phyloP scores from a whole-genome alignment of 345 rosid genomes.

The Bruguiera gymnorhiza region DNA sequence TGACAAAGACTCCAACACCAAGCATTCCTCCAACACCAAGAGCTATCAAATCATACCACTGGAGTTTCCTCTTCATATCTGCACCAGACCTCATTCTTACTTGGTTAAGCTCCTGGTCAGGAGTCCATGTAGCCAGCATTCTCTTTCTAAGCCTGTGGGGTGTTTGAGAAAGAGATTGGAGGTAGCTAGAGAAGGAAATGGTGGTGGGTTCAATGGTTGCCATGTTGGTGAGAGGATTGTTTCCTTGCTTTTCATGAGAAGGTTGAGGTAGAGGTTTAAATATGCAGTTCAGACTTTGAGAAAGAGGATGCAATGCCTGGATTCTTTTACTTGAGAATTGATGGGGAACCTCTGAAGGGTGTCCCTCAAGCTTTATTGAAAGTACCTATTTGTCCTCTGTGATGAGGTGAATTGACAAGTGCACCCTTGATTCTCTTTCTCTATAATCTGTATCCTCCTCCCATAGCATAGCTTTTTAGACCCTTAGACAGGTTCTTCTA shows the following conservation, averaged over 20 bases:
- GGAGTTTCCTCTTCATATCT: conserved; percentile 87
- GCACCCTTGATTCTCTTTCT: conserved; percentile 5
- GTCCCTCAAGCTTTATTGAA: conserved; percentile 22
- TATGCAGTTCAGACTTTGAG: conserved; percentile 33
- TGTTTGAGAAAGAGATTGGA: conserved; percentile 70
- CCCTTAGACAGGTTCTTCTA: conserved; percentile 30
- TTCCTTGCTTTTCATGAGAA: conserved; percentile 30
- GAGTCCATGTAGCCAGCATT: conserved; percentile 94
- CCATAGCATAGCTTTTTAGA: conserved; percentile 27
- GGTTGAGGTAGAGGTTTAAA: conserved; percentile 26
- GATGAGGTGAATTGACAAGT: conserved; percentile 12
- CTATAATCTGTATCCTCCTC: background rate
- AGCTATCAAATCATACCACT: conserved; percentile 79
- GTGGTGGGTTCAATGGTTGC: conserved; percentile 19
- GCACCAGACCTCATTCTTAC: conserved; percentile 90
- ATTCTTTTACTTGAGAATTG: conserved; percentile 32
- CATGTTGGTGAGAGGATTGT: conserved; percentile 23
- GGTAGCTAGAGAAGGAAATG: conserved; percentile 40
- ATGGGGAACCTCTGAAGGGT: conserved; percentile 26
- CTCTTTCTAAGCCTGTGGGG: conserved; percentile 78
- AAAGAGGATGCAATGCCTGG: conserved; percentile 11
- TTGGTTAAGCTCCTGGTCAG: conserved; percentile 77
- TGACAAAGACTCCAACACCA: conserved; percentile 87
- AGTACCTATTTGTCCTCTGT: conserved; percentile 23
- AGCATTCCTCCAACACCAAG: conserved; percentile 96